Evolutionary conservation across 768 basidiomycete species (phyloP), one percentile per base, ranked within the genome.

Genomic region (Boletus coccyginus): DNA sequence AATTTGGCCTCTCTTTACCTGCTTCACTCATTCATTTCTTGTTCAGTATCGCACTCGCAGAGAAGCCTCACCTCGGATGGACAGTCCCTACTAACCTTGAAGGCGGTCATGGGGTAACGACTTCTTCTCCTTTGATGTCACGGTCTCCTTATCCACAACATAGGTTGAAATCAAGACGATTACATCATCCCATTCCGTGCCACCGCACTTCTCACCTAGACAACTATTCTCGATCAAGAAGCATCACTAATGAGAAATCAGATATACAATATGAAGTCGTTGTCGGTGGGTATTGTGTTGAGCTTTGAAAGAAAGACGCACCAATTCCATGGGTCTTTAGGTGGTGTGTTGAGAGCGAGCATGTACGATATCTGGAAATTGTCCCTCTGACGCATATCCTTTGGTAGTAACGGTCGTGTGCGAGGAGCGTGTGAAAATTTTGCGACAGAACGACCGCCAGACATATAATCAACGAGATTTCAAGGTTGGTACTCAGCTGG

Each of bases 171-270:
- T 55, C 21, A 12, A 4, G 9, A 12, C 8, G 32, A 40, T 41
- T 27, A 13, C 1, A 21, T 0, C 0, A 5, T 35, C 3, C 1
- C 8, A 0, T 31, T 16, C 27, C n/a, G 3, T 16, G 14, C 24
- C 24, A 0, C 48, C 49, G 7, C 49, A 40, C 2, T 40, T 31
- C 38, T 3, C 9, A 14, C 13, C 31, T 17, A 19, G 0, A 27
- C 53, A 50, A 11, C 5, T 51, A 31, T 41, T 54, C 14, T 10
- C 1, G 31, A 27, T 54, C 1, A 2, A 3, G 24, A 0, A 0
- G 19, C 0, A 10, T 1, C 13, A 41, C 7, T 12, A 10, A n/a
- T 24, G 29, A 10, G 47, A 24, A 24, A 44, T 11, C 9, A 21
- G 21, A 21, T 21, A 21, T 21, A 21, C 21, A 21, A 17, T 12